Evolutionary conservation across 1,139 yeast species (phyloP).

Genomic region (Sugiyamaella xylanicola): DNA sequence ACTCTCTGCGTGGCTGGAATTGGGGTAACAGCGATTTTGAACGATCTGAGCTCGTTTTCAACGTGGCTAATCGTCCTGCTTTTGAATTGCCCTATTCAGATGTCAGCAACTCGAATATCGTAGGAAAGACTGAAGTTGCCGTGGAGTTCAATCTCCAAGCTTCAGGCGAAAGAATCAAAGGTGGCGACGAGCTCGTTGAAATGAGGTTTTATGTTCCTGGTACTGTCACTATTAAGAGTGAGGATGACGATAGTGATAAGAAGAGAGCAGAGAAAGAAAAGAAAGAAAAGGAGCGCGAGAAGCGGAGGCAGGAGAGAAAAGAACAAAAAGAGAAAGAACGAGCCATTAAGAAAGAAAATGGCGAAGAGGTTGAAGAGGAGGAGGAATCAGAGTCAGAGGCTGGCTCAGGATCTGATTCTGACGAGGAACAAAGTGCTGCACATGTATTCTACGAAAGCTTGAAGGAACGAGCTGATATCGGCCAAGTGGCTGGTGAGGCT

Average conservation of each 20-base stretch:
- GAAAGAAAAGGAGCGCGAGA: slow-evolving; percentile 35
- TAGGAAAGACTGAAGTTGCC: slow-evolving; percentile 92
- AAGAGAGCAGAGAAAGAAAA: slow-evolving; percentile 41
- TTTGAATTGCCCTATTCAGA: slow-evolving; percentile 86
- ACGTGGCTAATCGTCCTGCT: slow-evolving; percentile 83
- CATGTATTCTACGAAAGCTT: slow-evolving; percentile 84
- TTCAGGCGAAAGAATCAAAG: slow-evolving; percentile 57
- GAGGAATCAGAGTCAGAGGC: slow-evolving; percentile 44
- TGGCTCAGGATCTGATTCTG: slow-evolving; percentile 46
- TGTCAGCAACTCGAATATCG: slow-evolving; percentile 84
- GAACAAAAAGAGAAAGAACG: slow-evolving; percentile 35
- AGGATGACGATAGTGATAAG: slow-evolving; percentile 36
- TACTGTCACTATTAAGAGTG: slow-evolving; percentile 45
- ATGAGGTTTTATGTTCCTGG: slow-evolving; percentile 94
- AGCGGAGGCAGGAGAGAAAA: slow-evolving; percentile 14
- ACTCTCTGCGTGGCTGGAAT: slow-evolving; percentile 96
- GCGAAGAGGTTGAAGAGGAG: slow-evolving; percentile 40
- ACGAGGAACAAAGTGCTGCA: slow-evolving; percentile 74
- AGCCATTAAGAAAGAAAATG: slow-evolving; percentile 41
- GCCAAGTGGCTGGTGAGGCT: slow-evolving; percentile 95
- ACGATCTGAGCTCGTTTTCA: slow-evolving; percentile 84
- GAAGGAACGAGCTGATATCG: slow-evolving; percentile 94
- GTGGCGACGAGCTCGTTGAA: slow-evolving; percentile 96
- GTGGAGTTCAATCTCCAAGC: slow-evolving; percentile 74
- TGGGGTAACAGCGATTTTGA: slow-evolving; percentile 97